Conservation (phyloP, 768 basidiomycete genomes). For the Boletus subparvulus region DNA sequence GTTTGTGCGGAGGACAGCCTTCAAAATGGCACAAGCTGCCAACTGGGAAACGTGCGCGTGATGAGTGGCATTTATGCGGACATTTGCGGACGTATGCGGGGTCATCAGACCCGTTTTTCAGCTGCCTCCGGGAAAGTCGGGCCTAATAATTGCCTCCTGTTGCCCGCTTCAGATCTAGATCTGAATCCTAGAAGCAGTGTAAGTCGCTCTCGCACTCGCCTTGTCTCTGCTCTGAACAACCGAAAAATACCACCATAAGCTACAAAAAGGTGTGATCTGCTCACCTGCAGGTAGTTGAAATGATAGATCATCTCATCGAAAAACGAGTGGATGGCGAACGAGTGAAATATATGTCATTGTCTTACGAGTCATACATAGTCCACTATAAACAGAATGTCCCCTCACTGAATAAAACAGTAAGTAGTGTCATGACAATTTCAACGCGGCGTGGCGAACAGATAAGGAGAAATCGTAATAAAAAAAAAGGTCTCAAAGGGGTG, state of each 20-base stretch:
- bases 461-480: neutral
- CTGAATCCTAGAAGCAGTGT: too few species aligned
- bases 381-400: neutral
- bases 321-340: neutral
- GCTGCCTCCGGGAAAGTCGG: neutral
- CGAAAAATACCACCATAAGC: neutral
- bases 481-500: slow-evolving; percentile 9
- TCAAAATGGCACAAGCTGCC: too few species aligned
- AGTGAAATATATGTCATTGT: slow-evolving; percentile 2
- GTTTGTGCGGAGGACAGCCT: neutral
- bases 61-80: neutral
- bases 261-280: neutral
- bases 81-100: neutral
- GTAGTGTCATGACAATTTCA: neutral
- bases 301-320: neutral
- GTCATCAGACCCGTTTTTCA: neutral
- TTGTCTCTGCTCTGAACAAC: neutral
- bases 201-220: neutral
- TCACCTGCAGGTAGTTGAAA: neutral
- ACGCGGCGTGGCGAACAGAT: neutral
- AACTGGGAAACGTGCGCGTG: neutral
- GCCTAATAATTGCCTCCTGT: neutral
- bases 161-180: too few species aligned
- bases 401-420: neutral
- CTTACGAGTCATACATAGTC: neutral